A percentile compares a stretch with the other conserved stretches of the same genome.
phyloP scores from a whole-genome alignment of 176 grass and related monocot species.

The Tuctoria greenei region DNA sequence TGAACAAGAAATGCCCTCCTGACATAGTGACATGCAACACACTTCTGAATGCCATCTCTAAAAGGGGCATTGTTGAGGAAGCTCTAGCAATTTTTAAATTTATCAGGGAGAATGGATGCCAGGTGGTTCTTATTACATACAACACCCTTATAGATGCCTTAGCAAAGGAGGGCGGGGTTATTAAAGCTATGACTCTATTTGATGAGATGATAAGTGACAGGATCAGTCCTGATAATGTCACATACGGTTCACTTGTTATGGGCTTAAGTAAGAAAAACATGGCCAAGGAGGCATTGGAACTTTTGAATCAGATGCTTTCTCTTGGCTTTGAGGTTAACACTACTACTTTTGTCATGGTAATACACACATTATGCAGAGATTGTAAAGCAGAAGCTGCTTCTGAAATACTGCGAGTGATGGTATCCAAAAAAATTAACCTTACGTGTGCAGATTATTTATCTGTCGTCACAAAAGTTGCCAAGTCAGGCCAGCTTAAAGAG shows the following conservation, averaged over 20 bases:
- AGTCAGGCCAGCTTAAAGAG: slow-evolving; percentile 51
- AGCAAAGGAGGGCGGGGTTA: slow-evolving; percentile 59
- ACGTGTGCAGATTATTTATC: slow-evolving; percentile 46
- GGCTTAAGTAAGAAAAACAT: slow-evolving; percentile 66
- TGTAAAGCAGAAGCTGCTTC: slow-evolving; percentile 51
- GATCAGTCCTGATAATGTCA: slow-evolving; percentile 63
- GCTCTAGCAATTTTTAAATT: slow-evolving; percentile 53
- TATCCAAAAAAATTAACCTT: slow-evolving; percentile 43
- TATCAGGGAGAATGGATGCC: slow-evolving; percentile 56
- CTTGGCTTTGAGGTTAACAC: slow-evolving; percentile 60
- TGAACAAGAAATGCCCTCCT: slow-evolving; percentile 51
- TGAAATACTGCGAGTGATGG: slow-evolving; percentile 51
- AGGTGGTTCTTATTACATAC: slow-evolving; percentile 62
- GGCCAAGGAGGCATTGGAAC: slow-evolving; percentile 45
- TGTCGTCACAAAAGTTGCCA: slow-evolving; percentile 55
- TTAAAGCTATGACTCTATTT: slow-evolving; percentile 55
- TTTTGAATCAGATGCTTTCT: slow-evolving; percentile 56
- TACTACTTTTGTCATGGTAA: slow-evolving; percentile 62
- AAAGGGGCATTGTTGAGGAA: slow-evolving; percentile 57
- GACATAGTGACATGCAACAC: slow-evolving; percentile 86
- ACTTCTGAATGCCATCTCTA: slow-evolving; percentile 63
- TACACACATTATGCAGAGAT: slow-evolving; percentile 63
- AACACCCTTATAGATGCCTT: slow-evolving; percentile 76
- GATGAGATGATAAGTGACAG: slow-evolving; percentile 61
- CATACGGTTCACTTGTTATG: slow-evolving; percentile 73